phyloP scores from a whole-genome alignment of 305 asterid species.

The Salvia sclarea region DNA sequence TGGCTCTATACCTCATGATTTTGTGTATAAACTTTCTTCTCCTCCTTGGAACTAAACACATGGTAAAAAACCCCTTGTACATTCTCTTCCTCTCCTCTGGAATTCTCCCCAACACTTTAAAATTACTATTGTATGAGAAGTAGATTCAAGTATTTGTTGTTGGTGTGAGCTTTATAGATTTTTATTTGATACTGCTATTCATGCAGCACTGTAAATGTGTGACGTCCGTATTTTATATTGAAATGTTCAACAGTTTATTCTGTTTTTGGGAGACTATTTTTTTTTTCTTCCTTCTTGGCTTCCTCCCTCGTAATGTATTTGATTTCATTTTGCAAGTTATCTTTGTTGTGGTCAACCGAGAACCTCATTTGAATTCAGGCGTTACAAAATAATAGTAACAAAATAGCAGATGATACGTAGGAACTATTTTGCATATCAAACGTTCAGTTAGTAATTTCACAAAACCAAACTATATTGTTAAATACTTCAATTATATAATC shows the following conservation, averaged over 20 bases:
- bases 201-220: neutral
- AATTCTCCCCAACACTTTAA: neutral
- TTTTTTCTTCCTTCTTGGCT: too few relatives aligned
- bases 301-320: too few relatives aligned
- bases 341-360: too few relatives aligned
- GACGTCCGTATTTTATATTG: neutral
- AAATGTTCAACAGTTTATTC: neutral
- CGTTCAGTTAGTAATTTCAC: too few relatives aligned
- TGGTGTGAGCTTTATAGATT: neutral
- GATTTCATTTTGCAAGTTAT: too few relatives aligned
- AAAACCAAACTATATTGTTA: too few relatives aligned
- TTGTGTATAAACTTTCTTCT: slow-evolving; percentile 69
- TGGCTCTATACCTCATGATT: slow-evolving; percentile 66
- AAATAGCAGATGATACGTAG: too few relatives aligned
- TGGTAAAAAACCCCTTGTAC: slow-evolving; percentile 38
- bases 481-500: too few relatives aligned
- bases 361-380: too few relatives aligned
- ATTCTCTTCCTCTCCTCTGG: slow-evolving; percentile 31
- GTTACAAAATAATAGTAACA: too few relatives aligned
- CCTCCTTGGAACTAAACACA: slow-evolving; percentile 79
- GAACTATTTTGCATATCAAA: too few relatives aligned
- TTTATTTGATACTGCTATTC: neutral
- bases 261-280: neutral
- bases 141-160: neutral
- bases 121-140: slow-evolving; percentile 18